Conservation (phyloP, 345 rosid genomes). For the Streptanthus diversifolius region DNA sequence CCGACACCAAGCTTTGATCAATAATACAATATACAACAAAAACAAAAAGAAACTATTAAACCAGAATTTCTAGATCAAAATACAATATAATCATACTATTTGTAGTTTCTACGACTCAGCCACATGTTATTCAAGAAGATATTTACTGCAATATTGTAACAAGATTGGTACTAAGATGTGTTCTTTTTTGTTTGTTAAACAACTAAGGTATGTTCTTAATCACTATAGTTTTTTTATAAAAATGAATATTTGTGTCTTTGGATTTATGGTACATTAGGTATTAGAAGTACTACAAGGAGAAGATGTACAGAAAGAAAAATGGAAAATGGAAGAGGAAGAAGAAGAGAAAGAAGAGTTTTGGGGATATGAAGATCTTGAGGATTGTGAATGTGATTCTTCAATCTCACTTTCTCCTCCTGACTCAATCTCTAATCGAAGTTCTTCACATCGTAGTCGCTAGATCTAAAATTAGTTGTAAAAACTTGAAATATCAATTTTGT, state of each 20-base stretch:
- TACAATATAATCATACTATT: neutral
- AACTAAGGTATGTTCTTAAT: neutral
- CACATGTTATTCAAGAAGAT: neutral
- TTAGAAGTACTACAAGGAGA: constrained; percentile 61
- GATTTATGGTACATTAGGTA: constrained; percentile 39
- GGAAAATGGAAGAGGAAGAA: constrained; percentile 82
- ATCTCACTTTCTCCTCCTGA: constrained; percentile 59
- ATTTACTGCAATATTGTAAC: neutral
- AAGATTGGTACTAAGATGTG: neutral
- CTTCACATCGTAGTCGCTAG: constrained; percentile 34
- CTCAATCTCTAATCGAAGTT: constrained; percentile 55
- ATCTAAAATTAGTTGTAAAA: constrained; percentile 19
- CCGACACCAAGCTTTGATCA: constrained; percentile 25
- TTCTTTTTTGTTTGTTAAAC: neutral
- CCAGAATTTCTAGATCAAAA: neutral
- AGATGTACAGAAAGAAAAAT: constrained; percentile 56
- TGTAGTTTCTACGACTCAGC: neutral
- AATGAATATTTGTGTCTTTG: neutral
- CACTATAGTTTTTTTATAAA: neutral
- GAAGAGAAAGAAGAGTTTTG: constrained; percentile 72
- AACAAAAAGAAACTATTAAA: constrained; percentile 4
- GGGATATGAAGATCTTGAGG: constrained; percentile 88
- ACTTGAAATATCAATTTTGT: constrained; percentile 25
- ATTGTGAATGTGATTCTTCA: constrained; percentile 53
- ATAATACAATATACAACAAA: neutral